These are phyloP conservation scores for Phytopythium helicoides DNA, from an alignment of 352 stramenopile species.

Conservation along the genomic window DNA sequence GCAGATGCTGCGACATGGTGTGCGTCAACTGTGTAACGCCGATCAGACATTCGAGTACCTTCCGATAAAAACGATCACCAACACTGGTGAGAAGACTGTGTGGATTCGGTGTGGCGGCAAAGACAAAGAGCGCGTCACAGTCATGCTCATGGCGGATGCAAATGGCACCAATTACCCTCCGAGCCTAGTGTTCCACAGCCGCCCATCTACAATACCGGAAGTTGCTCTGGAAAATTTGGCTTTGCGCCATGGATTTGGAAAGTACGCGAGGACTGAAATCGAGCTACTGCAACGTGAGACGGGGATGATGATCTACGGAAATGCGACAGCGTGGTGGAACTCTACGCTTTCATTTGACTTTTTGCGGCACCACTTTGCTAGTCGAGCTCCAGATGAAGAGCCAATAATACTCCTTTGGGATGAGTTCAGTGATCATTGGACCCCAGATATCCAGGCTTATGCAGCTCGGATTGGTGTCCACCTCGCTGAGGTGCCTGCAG, in stretches of 20 bases:
- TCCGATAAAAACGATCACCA: neutral
- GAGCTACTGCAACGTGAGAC: neutral
- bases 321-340: conserved; percentile 1
- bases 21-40: neutral
- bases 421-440: conserved; percentile 6
- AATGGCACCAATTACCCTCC: neutral
- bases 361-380: neutral
- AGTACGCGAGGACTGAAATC: neutral
- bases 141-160: neutral
- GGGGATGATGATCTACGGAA: neutral
- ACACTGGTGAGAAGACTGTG: neutral
- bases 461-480: conserved; percentile 3
- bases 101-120: conserved; percentile 2
- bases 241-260: neutral
- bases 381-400: neutral
- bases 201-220: neutral
- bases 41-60: conserved; percentile 1
- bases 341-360: neutral
- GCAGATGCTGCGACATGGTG: neutral
- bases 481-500: conserved; percentile 1
- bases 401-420: conserved; percentile 9
- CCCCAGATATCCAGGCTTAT: neutral
- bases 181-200: neutral
- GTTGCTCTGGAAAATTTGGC: neutral
- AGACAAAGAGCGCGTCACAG: neutral